Evolutionary conservation across 768 basidiomycete species (phyloP).

Genomic region (Ramaria sp.): DNA sequence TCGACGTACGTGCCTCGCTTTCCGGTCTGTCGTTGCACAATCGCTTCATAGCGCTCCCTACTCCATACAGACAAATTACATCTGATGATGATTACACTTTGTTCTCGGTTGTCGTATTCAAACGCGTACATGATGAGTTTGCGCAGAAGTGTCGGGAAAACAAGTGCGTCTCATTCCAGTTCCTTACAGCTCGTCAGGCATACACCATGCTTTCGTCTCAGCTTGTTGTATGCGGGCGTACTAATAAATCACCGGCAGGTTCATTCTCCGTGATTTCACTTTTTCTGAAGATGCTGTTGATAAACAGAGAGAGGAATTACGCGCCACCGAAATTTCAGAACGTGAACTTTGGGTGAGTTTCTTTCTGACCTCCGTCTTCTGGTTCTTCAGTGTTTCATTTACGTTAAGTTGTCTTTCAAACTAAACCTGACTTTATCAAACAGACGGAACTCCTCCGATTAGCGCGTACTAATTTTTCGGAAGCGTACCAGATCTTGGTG

Average conservation of each 20-base stretch:
- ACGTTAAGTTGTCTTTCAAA: not conserved
- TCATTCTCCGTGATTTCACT: slow-evolving; percentile 88
- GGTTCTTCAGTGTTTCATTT: not conserved
- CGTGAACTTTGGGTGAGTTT: slow-evolving; percentile 88
- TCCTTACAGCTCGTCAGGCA: not conserved
- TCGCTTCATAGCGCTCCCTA: not conserved
- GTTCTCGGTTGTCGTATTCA: slow-evolving; percentile 81
- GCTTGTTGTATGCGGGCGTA: not conserved
- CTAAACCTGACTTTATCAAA: not conserved
- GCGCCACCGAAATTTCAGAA: slow-evolving; percentile 74
- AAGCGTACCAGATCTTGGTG: slow-evolving; percentile 87
- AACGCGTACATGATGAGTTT: slow-evolving; percentile 85
- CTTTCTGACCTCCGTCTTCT: not conserved
- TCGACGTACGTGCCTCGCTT: slow-evolving; percentile 46
- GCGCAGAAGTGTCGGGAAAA: slow-evolving; percentile 89
- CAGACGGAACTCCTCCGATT: slow-evolving; percentile 88
- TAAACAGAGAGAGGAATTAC: slow-evolving; percentile 75
- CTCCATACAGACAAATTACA: slow-evolving; percentile 46
- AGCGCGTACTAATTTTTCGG: slow-evolving; percentile 92
- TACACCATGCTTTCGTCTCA: not conserved
- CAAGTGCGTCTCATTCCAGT: slow-evolving; percentile 45
- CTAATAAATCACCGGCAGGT: slow-evolving; percentile 36
- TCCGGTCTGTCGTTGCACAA: not conserved
- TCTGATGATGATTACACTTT: slow-evolving; percentile 86
- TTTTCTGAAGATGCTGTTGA: slow-evolving; percentile 75